These are phyloP conservation scores for Suillus spraguei DNA, from an alignment of 768 basidiomycete species.

Conservation along the genomic window DNA sequence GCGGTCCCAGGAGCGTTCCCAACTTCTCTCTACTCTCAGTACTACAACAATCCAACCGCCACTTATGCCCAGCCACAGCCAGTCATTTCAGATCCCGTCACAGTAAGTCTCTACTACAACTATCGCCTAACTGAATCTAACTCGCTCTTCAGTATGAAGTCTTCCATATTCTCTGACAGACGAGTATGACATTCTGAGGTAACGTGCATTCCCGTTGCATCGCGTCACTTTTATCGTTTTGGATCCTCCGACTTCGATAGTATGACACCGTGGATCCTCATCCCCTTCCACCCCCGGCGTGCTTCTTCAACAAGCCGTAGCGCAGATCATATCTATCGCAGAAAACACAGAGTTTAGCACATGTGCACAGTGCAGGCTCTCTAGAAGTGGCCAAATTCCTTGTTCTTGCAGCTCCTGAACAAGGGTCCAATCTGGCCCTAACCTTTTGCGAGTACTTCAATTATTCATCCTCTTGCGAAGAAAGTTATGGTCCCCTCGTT, in stretches of 20 bases:
- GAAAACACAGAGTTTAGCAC: constrained; percentile 55
- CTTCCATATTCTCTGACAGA: constrained; percentile 67
- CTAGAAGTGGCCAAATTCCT: constrained; percentile 69
- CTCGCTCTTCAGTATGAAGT: constrained; percentile 46
- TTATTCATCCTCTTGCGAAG: constrained; percentile 52
- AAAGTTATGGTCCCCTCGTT: constrained; percentile 46
- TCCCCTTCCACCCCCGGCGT: constrained; percentile 60
- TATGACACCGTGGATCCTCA: constrained; percentile 66
- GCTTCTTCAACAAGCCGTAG: constrained; percentile 54
- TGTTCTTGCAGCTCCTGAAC: constrained; percentile 60
- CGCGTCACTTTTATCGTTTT: not conserved
- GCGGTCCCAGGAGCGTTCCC: constrained; percentile 67
- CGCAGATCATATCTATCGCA: constrained; percentile 58
- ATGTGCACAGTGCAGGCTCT: constrained; percentile 61
- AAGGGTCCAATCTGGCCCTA: constrained; percentile 59
- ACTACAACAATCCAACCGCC: constrained; percentile 74
- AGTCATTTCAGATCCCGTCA: constrained; percentile 72
- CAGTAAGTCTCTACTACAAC: constrained; percentile 37
- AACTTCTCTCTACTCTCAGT: constrained; percentile 60
- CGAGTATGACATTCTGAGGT: constrained; percentile 57
- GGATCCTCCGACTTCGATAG: constrained; percentile 22
- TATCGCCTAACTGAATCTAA: constrained; percentile 10
- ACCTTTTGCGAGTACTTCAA: constrained; percentile 61
- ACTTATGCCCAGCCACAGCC: constrained; percentile 77
- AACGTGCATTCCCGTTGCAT: not conserved